Conservation (phyloP, 495 filamentous ascomycete species). For the Neurospora sp. region DNA sequence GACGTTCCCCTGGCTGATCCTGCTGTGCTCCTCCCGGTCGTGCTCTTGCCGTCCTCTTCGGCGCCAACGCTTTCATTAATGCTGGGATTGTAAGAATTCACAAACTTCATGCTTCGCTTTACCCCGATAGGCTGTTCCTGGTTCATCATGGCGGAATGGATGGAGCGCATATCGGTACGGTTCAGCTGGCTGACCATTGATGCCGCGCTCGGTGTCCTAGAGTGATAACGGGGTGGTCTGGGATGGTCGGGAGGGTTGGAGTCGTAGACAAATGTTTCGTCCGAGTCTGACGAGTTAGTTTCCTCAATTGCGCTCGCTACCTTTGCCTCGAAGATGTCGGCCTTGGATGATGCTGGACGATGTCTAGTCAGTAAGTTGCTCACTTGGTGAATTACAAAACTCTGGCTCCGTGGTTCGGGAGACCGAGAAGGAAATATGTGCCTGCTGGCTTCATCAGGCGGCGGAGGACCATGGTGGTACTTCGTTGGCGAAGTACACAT, state of each 20-base stretch:
- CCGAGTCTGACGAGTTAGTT: conserved; percentile 85
- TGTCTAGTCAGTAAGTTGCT: conserved; percentile 43
- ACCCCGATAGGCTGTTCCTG: conserved; percentile 56
- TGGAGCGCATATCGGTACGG: conserved; percentile 50
- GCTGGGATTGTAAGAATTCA: conserved; percentile 63
- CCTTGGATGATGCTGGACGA: conserved; percentile 76
- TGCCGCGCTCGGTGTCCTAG: conserved; percentile 87
- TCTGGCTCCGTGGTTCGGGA: conserved; percentile 11
- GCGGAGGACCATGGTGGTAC: conserved; percentile 31
- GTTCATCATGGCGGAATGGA: conserved; percentile 52
- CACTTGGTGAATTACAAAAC: conserved; percentile 25
- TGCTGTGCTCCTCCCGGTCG: conserved; percentile 42
- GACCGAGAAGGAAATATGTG: conserved; percentile 7
- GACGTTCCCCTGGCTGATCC: conserved; percentile 56
- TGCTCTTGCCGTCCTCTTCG: conserved; percentile 53
- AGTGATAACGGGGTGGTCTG: conserved; percentile 78
- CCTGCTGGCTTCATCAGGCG: conserved; percentile 14
- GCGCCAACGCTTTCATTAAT: conserved; percentile 43
- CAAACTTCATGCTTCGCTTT: conserved; percentile 97
- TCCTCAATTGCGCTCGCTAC: conserved; percentile 89
- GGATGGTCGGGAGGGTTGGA: conserved; percentile 89
- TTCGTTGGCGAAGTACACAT: conserved; percentile 20
- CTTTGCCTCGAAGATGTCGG: conserved; percentile 95
- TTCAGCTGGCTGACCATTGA: conserved; percentile 78
- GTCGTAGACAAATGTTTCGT: conserved; percentile 98